Evolutionary conservation across 306 rosid species (phyloP).

Genomic region (Luffa acutangula): DNA sequence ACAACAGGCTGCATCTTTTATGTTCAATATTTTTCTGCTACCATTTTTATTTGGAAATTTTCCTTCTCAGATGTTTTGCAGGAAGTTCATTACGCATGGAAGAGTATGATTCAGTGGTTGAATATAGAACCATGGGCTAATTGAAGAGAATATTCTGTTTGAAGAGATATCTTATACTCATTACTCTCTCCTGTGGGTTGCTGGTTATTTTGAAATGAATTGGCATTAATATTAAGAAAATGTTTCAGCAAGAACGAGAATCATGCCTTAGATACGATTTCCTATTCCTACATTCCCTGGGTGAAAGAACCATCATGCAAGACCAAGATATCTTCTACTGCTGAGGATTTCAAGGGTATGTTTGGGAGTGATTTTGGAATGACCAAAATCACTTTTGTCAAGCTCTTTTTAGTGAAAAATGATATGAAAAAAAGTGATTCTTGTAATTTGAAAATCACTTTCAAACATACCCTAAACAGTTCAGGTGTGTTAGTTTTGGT

Average conservation of each 20-base stretch:
- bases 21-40: neutral
- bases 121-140: slow-evolving; percentile 14
- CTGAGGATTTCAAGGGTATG: neutral
- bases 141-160: neutral
- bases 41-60: neutral
- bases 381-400: too few relatives aligned
- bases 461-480: neutral
- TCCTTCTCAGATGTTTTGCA: slow-evolving; percentile 37
- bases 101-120: slow-evolving; percentile 44
- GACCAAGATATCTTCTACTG: neutral
- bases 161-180: neutral
- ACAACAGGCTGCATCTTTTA: neutral
- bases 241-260: neutral
- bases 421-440: too few relatives aligned
- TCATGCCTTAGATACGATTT: neutral
- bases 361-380: too few relatives aligned
- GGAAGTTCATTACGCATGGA: slow-evolving; percentile 39
- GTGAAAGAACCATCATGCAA: neutral
- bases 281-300: neutral
- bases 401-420: too few relatives aligned
- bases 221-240: neutral
- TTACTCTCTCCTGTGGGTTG: neutral
- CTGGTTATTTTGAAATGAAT: neutral
- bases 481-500: neutral
- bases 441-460: too few relatives aligned